Conservation (phyloP, 129 eudicot species). For the Tagetes patula region DNA sequence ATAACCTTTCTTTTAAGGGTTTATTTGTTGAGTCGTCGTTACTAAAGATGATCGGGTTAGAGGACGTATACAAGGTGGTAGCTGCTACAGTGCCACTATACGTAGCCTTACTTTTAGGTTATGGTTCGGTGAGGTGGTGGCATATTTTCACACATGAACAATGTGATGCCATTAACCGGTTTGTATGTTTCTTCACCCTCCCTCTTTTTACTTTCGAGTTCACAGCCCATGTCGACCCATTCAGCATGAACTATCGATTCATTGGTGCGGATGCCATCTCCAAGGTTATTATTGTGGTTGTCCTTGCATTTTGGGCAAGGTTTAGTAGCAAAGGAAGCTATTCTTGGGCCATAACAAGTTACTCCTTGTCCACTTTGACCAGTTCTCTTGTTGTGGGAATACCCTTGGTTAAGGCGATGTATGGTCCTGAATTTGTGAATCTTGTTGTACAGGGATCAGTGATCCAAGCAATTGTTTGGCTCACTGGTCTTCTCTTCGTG, state of each 20-base stretch:
- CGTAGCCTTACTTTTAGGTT: slow-evolving; percentile 69
- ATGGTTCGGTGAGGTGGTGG: slow-evolving; percentile 87
- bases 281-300: slow-evolving; percentile 61
- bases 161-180: slow-evolving; percentile 62
- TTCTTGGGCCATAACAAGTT: slow-evolving; percentile 79
- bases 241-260: slow-evolving; percentile 60
- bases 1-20: slow-evolving; percentile 22
- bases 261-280: slow-evolving; percentile 69
- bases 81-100: slow-evolving; percentile 78
- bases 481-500: slow-evolving; percentile 58
- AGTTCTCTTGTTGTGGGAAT: slow-evolving; percentile 87
- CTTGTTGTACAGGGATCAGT: slow-evolving; percentile 77
- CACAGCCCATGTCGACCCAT: slow-evolving; percentile 73
- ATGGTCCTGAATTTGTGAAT: slow-evolving; percentile 57
- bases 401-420: slow-evolving; percentile 74
- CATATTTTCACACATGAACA: slow-evolving; percentile 65
- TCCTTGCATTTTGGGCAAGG: slow-evolving; percentile 66
- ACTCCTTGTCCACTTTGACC: slow-evolving; percentile 70
- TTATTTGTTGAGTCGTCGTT: not conserved
- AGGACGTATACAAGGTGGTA: slow-evolving; percentile 78
- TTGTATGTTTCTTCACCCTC: slow-evolving; percentile 67
- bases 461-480: slow-evolving; percentile 71
- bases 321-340: slow-evolving; percentile 74
- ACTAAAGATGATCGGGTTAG: slow-evolving; percentile 61
- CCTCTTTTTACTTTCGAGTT: slow-evolving; percentile 83